A percentile compares a stretch with the other conserved stretches of the same genome.
Conservation (phyloP, 1,284 basidiomycete species). For the Tetrapyrgos nigripes region DNA sequence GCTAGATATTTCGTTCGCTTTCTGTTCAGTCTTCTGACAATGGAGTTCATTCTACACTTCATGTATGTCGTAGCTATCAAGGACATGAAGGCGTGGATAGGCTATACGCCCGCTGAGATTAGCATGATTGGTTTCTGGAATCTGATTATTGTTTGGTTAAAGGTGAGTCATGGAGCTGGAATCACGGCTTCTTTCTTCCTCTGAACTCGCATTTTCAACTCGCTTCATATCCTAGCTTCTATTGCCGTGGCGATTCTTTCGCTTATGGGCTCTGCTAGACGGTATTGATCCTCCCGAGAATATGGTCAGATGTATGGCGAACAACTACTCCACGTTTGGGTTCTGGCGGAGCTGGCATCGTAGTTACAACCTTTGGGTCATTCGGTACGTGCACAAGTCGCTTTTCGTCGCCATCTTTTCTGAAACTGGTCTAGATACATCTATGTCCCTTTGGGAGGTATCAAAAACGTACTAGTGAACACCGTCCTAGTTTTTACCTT, state of each 20-base stretch:
- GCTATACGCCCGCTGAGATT: slow-evolving; percentile 81
- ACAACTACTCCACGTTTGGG: slow-evolving; percentile 93
- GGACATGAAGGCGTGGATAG: slow-evolving; percentile 79
- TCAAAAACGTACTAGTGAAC: slow-evolving; percentile 68
- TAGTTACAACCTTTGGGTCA: slow-evolving; percentile 96
- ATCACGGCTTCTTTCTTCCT: slow-evolving; percentile 5
- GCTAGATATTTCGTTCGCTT: slow-evolving; percentile 78
- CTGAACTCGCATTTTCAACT: background rate
- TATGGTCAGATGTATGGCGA: slow-evolving; percentile 98
- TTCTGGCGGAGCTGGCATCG: slow-evolving; percentile 99
- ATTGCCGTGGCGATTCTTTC: slow-evolving; percentile 97
- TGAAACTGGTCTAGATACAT: slow-evolving; percentile 71
- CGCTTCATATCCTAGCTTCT: slow-evolving; percentile 66
- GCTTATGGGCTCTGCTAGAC: slow-evolving; percentile 91
- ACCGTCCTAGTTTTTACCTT: slow-evolving; percentile 92
- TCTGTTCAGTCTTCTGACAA: slow-evolving; percentile 74
- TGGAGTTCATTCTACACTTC: slow-evolving; percentile 93
- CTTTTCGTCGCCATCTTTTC: background rate
- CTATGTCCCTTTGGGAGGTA: slow-evolving; percentile 92
- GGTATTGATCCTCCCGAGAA: slow-evolving; percentile 97
- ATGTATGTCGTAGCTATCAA: slow-evolving; percentile 99
- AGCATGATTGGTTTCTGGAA: slow-evolving; percentile 99
- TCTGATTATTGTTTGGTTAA: slow-evolving; percentile 95
- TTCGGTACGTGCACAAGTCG: slow-evolving; percentile 59
- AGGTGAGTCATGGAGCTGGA: no score